Percentiles rank a stretch among this genome's conserved stretches.
phyloP scores from a whole-genome alignment of 2,329 filamentous ascomycete species.

The Colletotrichum sp. region DNA sequence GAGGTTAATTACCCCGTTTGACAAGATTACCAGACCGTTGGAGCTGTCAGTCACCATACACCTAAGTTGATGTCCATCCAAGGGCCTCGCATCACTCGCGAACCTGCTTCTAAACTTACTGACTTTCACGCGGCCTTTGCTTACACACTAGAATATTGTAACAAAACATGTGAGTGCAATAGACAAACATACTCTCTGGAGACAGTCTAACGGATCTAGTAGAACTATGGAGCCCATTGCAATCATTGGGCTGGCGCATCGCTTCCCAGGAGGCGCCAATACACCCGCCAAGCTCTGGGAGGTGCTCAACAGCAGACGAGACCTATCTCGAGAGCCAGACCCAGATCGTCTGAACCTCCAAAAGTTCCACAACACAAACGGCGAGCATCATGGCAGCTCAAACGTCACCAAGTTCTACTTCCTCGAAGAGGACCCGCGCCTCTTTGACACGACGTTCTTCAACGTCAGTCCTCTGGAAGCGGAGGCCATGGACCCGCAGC shows the following conservation, averaged over 20 bases:
- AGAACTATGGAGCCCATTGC: slow-evolving; percentile 23
- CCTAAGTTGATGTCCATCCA: not conserved
- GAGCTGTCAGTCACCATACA: not conserved
- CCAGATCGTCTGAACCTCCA: not conserved
- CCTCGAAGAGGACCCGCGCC: slow-evolving; percentile 23
- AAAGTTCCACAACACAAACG: slow-evolving; percentile 11
- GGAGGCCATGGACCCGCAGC: slow-evolving; percentile 36
- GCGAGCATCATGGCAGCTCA: slow-evolving; percentile 24
- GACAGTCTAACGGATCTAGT: not conserved
- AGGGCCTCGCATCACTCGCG: not conserved
- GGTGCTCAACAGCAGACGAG: not conserved
- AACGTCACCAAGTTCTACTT: slow-evolving; percentile 26
- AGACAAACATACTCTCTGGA: accelerated
- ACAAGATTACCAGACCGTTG: not conserved
- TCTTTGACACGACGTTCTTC: slow-evolving; percentile 34
- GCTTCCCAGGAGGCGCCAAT: slow-evolving; percentile 5
- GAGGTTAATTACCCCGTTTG: not conserved
- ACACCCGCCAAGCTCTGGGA: slow-evolving; percentile 13
- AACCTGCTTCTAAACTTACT: accelerated
- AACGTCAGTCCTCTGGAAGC: slow-evolving; percentile 30
- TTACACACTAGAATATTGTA: not conserved
- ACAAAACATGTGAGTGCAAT: not conserved
- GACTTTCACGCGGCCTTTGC: not conserved
- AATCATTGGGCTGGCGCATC: not conserved
- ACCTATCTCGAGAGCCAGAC: not conserved